Evolutionary conservation across 179 eudicot species (phyloP), one percentile per base, ranked within the genome.

Genomic region (Patellifolia procumbens): DNA sequence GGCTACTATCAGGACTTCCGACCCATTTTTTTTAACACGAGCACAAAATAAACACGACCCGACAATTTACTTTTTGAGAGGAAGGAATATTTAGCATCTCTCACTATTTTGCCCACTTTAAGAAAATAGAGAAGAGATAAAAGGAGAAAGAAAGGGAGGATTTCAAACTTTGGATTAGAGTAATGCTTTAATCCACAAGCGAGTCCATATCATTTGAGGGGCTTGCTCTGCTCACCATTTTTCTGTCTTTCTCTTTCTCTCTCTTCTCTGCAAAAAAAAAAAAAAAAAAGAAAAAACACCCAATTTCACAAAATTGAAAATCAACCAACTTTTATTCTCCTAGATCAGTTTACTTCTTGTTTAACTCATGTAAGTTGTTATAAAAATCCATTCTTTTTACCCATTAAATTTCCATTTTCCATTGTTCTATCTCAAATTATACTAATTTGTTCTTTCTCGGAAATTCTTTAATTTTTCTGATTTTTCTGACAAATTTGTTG

Each of bases 361-460:
- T 63, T 52, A 42, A 62, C 75, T 74, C 77, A 51, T 72, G 84
- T 77, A 77, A 81, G 78, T 71, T 67, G 67, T 77, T 76, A n/a
- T 22, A 20, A 35, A 61, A 26, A 60, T 67, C 51, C 34, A 29
- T 39, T 39, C 2, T 13, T 55, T 7, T 46, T 7, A 39, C 66
- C 42, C 45, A 58, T 45, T 46, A 46, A 48, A n/a, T 24, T 24
- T 16, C 56, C 20, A 16, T 17, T 29, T 26, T 24, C 26, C 10
- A 42, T 42, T 66, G 22, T 22, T 59, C 43, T 24, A 22, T 20
- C n/a, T 63, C 16, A 24, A 78, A 53, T 78, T 67, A 22, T 58
- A 74, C 28, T 39, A 6, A 10, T 26, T 45, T 70, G 43, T 49
- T 55, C 35, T 20, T 3, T n/a, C n/a, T n/a, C n/a, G 51, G 1